Conservation (phyloP, 192 early-diverging fungal genomes). For the Rhizoclosmatium sp. region DNA sequence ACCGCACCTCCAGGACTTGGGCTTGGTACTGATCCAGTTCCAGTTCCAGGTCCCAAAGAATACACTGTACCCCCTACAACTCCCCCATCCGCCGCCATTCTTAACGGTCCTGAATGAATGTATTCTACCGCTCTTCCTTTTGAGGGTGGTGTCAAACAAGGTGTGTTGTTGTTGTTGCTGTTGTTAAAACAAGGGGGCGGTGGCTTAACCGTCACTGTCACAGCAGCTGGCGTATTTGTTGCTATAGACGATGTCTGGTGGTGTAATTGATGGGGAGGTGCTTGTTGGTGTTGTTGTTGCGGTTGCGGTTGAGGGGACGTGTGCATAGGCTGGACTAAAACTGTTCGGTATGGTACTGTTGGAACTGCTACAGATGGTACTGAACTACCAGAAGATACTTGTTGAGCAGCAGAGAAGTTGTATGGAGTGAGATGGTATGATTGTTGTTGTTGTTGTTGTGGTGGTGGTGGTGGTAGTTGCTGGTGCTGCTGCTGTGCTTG, state of each 20-base stretch:
- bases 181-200: not conserved
- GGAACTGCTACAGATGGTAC: not conserved
- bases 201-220: too few species aligned
- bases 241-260: too few species aligned
- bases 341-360: too few species aligned
- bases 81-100: not conserved
- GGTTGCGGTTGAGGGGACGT: not conserved
- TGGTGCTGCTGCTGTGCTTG: constrained; percentile 15
- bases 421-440: constrained; percentile 5
- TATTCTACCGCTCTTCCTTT: not conserved
- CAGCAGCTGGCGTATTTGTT: too few species aligned
- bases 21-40: not conserved
- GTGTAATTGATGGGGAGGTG: too few species aligned
- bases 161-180: not conserved
- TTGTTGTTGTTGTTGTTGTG: not conserved
- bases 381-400: not conserved
- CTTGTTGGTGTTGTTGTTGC: too few species aligned
- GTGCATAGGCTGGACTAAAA: not conserved
- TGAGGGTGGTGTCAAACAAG: not conserved
- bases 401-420: not conserved
- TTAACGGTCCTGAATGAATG: not conserved
- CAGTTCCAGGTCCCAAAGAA: not conserved
- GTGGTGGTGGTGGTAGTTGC: not conserved
- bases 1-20: not conserved
- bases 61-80: too few species aligned